Evolutionary conservation across 352 stramenopile species (phyloP).

Genomic region (Globisporangium okanoganense): DNA sequence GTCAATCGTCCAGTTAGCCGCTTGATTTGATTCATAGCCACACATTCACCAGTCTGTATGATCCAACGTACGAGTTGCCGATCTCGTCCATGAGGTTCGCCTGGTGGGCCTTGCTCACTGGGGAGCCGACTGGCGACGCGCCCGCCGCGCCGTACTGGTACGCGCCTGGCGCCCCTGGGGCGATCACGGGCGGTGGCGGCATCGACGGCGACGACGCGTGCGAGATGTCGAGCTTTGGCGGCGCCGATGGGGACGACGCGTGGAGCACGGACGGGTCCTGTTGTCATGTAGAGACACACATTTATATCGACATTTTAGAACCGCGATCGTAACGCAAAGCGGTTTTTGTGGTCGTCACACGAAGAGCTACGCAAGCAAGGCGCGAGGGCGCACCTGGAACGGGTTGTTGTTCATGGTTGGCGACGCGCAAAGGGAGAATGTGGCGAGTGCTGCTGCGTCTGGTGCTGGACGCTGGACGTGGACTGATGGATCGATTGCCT

Average conservation of each 20-base stretch:
- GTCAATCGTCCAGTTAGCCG: neutral
- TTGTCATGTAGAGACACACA: neutral
- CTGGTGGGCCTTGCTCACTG: conserved; percentile 21
- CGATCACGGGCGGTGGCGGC: conserved; percentile 31
- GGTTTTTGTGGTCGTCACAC: neutral
- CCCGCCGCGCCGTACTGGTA: conserved; percentile 27
- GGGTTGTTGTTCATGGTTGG: conserved; percentile 23
- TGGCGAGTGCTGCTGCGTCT: neutral
- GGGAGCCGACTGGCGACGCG: conserved; percentile 13
- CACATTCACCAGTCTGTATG: neutral
- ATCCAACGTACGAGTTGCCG: conserved; percentile 37
- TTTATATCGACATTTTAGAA: neutral
- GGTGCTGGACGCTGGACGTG: conserved; percentile 1
- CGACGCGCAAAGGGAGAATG: neutral
- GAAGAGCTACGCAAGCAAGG: neutral
- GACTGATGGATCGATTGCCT: neutral
- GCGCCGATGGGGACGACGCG: conserved; percentile 22
- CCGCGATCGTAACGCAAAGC: neutral
- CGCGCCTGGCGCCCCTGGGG: conserved; percentile 23
- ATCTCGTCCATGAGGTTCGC: conserved; percentile 86
- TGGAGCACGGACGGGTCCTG: conserved; percentile 40
- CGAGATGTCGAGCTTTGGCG: conserved; percentile 20
- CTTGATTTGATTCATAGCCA: neutral
- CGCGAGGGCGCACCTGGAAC: conserved; percentile 16
- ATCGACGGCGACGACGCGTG: conserved; percentile 28